Conservation (phyloP, 176 grass and related monocot species). For the Elymus sibiricus region DNA sequence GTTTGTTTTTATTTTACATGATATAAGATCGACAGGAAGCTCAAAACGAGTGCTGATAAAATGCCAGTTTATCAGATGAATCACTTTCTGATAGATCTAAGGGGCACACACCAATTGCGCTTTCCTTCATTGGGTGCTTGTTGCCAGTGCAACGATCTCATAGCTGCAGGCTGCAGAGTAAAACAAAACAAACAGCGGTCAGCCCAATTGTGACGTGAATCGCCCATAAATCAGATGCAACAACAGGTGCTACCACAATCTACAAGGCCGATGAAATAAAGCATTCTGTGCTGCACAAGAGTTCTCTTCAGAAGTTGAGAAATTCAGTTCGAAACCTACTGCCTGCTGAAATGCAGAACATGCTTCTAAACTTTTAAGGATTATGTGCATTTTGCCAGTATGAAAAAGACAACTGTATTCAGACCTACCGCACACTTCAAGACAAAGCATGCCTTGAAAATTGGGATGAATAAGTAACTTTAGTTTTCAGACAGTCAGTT, state of each 20-base stretch:
- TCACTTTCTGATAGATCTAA: not conserved
- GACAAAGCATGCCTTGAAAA: not conserved
- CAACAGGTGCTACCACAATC: not conserved
- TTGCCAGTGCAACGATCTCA: slow-evolving; percentile 11
- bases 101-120: not conserved
- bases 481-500: not conserved
- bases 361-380: not conserved
- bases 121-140: slow-evolving; percentile 22
- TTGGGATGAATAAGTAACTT: not conserved
- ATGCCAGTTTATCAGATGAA: slow-evolving; percentile 23
- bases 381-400: not conserved
- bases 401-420: not conserved
- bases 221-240: not conserved
- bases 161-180: slow-evolving; percentile 34
- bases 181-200: not conserved
- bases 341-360: not conserved
- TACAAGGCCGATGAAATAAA: not conserved
- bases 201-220: not conserved
- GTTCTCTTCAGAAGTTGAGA: not conserved
- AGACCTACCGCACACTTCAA: not conserved
- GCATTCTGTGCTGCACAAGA: not conserved
- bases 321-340: not conserved
- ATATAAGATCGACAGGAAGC: not conserved
- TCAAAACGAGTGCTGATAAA: not conserved
- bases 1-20: slow-evolving; percentile 48